Conservation (phyloP, 75 land plant species). For the Ceratopteris richardii region DNA sequence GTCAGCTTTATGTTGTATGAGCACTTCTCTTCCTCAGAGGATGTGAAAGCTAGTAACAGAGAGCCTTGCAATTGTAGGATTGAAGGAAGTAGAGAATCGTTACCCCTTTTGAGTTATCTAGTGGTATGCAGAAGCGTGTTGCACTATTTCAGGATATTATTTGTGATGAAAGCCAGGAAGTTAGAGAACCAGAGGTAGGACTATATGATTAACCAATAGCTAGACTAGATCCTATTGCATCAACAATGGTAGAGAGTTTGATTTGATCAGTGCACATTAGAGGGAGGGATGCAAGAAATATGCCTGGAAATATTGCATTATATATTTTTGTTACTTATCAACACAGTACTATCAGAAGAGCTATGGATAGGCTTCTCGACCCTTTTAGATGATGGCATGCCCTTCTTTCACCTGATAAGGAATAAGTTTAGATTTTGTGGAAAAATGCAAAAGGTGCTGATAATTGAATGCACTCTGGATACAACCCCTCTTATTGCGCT, state of each 20-base stretch:
- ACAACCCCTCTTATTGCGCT: too few species aligned
- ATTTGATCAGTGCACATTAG: conserved; percentile 81
- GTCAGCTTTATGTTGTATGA: too few species aligned
- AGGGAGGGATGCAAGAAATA: conserved; percentile 61
- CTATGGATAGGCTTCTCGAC: conserved; percentile 97
- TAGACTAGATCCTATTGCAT: conserved; percentile 95
- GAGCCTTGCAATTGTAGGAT: too few species aligned
- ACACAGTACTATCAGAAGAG: conserved; percentile 90
- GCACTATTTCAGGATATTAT: conserved; percentile 96
- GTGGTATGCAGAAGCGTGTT: conserved; percentile 98
- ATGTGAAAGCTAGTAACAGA: too few species aligned
- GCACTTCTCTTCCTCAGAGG: too few species aligned
- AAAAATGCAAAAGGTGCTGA: too few species aligned
- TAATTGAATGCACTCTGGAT: too few species aligned
- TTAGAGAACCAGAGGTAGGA: conserved; percentile 79
- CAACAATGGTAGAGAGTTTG: conserved; percentile 94
- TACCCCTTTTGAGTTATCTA: conserved; percentile 91
- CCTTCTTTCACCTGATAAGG: too few species aligned
- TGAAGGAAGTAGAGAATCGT: conserved; percentile 85
- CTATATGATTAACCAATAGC: conserved; percentile 98
- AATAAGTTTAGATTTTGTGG: background rate
- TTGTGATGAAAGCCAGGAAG: conserved; percentile 52
- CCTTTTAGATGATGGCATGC: too few species aligned
- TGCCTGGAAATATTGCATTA: conserved; percentile 85
- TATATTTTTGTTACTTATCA: conserved; percentile 95